These are phyloP conservation scores for Thamnidium elegans DNA, from an alignment of 192 early-diverging fungal species.

Conservation along the genomic window DNA sequence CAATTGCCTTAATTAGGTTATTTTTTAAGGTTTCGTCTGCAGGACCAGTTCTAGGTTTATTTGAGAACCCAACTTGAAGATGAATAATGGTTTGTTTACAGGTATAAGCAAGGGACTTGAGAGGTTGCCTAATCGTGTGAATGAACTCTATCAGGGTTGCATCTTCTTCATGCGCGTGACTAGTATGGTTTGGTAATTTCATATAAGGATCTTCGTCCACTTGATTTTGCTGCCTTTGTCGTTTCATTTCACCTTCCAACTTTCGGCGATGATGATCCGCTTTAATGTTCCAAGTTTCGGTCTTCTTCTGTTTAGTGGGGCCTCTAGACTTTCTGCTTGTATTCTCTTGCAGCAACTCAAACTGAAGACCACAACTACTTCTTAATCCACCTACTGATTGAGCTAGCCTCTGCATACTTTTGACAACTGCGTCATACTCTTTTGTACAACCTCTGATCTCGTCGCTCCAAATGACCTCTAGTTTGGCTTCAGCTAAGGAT, in stretches of 20 bases:
- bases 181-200: background rate
- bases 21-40: conserved; percentile 32
- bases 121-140: conserved; percentile 44
- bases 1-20: conserved; percentile 47
- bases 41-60: conserved; percentile 15
- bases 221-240: background rate
- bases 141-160: conserved; percentile 45
- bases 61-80: conserved; percentile 42
- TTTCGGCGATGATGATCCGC: conserved; percentile 25
- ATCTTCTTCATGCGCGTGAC: conserved; percentile 29
- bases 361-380: conserved; percentile 67
- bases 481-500: conserved; percentile 52
- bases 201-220: conserved; percentile 28
- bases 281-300: conserved; percentile 26
- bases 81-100: conserved; percentile 53
- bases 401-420: conserved; percentile 61
- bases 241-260: conserved; percentile 26
- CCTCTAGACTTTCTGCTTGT: background rate
- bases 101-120: conserved; percentile 55
- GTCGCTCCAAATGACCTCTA: conserved; percentile 44
- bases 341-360: conserved; percentile 38
- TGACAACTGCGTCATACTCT: conserved; percentile 49
- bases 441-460: conserved; percentile 47
- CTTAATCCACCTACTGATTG: conserved; percentile 67
- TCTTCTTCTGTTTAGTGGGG: background rate